phyloP scores from a whole-genome alignment of 1,284 basidiomycete genomes.

The Retiboletus flavoniger region DNA sequence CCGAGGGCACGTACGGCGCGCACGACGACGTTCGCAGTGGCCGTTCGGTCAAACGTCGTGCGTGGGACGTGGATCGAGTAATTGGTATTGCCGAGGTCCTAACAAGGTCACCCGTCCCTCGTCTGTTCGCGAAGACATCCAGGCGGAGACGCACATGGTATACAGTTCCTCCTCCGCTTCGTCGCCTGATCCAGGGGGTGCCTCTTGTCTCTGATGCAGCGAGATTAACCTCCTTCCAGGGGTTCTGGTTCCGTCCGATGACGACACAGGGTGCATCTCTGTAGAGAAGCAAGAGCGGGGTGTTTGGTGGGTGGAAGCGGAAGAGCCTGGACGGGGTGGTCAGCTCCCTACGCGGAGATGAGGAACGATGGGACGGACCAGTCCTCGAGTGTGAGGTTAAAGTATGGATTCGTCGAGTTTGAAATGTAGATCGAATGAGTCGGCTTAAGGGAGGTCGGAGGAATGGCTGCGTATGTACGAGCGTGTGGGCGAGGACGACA shows the following conservation, averaged over 20 bases:
- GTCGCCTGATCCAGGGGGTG: constrained; percentile 81
- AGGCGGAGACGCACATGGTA: constrained; percentile 74
- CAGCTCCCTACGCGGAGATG: constrained; percentile 1
- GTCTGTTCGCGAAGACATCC: neutral
- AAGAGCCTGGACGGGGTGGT: constrained; percentile 67
- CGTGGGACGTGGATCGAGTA: constrained; percentile 93
- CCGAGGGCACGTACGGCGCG: constrained; percentile 76
- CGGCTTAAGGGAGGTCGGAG: constrained; percentile 30
- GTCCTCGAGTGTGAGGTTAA: constrained; percentile 93
- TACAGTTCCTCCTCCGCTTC: constrained; percentile 96
- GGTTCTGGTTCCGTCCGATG: constrained; percentile 96
- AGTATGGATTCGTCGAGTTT: constrained; percentile 81
- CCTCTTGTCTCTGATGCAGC: constrained; percentile 46
- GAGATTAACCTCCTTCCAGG: constrained; percentile 95
- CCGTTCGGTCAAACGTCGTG: constrained; percentile 74
- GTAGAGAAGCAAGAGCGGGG: constrained; percentile 85
- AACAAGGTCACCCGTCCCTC: neutral
- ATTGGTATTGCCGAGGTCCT: constrained; percentile 98
- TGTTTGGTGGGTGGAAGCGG: constrained; percentile 62
- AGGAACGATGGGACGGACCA: no score
- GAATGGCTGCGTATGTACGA: constrained; percentile 18
- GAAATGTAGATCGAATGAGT: constrained; percentile 77
- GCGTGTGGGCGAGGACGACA: neutral
- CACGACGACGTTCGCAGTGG: constrained; percentile 78
- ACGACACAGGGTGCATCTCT: constrained; percentile 89